Evolutionary conservation across 495 filamentous ascomycete species (phyloP), one percentile per base, ranked within the genome.

Genomic region (Xylaria longipes): DNA sequence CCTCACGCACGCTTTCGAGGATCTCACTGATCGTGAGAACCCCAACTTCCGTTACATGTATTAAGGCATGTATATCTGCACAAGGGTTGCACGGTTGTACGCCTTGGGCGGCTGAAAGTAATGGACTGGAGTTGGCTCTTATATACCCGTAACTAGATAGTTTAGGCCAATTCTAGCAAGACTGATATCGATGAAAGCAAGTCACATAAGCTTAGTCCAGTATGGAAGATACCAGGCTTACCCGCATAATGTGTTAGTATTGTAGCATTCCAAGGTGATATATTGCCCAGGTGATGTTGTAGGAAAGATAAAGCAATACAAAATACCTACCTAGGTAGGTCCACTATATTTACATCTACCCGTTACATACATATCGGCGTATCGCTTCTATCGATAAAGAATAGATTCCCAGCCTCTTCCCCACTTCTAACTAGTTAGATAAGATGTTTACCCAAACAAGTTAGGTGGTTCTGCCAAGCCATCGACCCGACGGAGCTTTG

Each of bases 1-100:
- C 39, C 66, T 85, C 56, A 75, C 81, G 5, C 86, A 87, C 68
- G 86, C 86, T 20, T 90, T 89, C 63, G 84, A 88, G 65, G 88
- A 90, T 74, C 72, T 89, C 73, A 90, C 88, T 37, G 88, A 90
- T 78, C 77, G 75, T 71, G 84, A 89, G 83, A 89, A 89, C 70
- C 77, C 78, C 15, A 86, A 87, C 70, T 89, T 89, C 71, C 81
- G 86, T 71, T 89, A 88, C 75, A 82, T 84, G 41, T 82, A 79
- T 63, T 85, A 80, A 71, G 58, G 33, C 41, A 11, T 1, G 12
- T 37, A 50, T 0, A 48, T 25, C 25, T 8, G 61, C 6, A 20
- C 61, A 14, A 35, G 45, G 3, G 17, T 5, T n/a, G 20, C 22
- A 6, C 22, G n/a, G 52, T 12, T 29, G 58, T 43, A 11, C 29